phyloP scores from a whole-genome alignment of 192 early-diverging fungal genomes.

The Linnemannia zychae region DNA sequence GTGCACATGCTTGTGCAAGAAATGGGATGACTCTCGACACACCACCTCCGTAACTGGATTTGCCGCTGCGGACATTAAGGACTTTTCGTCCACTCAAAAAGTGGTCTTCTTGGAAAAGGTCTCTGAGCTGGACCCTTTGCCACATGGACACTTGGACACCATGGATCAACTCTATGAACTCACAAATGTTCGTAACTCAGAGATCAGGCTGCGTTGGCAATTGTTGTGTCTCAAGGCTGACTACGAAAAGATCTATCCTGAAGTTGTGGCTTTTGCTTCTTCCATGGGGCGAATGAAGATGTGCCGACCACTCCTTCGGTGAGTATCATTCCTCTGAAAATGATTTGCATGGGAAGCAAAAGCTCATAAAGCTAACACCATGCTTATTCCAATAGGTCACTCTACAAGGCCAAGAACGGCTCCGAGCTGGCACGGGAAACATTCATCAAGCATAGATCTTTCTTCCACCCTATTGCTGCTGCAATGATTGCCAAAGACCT shows the following conservation, averaged over 20 bases:
- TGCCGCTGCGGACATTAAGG: slow-evolving; percentile 67
- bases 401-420: slow-evolving; percentile 79
- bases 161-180: slow-evolving; percentile 85
- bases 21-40: slow-evolving; percentile 74
- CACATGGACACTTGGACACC: slow-evolving; percentile 67
- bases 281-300: slow-evolving; percentile 96
- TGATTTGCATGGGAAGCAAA: too few relatives aligned
- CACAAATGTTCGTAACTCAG: slow-evolving; percentile 80
- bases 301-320: slow-evolving; percentile 84
- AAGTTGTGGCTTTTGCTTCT: slow-evolving; percentile 84
- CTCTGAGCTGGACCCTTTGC: slow-evolving; percentile 64
- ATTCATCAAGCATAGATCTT: slow-evolving; percentile 79
- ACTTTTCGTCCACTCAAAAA: slow-evolving; percentile 76
- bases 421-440: slow-evolving; percentile 83
- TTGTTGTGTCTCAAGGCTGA: slow-evolving; percentile 78
- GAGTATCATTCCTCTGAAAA: not conserved
- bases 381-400: slow-evolving; percentile 50
- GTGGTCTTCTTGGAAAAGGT: slow-evolving; percentile 90
- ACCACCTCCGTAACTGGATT: slow-evolving; percentile 59
- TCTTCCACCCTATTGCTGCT: slow-evolving; percentile 96
- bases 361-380: too few relatives aligned
- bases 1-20: slow-evolving; percentile 74
- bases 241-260: slow-evolving; percentile 80
- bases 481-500: slow-evolving; percentile 87
- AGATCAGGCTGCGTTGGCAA: slow-evolving; percentile 91